phyloP scores from a whole-genome alignment of 805 yeast species.

The Lipomyces chichibuensis region DNA sequence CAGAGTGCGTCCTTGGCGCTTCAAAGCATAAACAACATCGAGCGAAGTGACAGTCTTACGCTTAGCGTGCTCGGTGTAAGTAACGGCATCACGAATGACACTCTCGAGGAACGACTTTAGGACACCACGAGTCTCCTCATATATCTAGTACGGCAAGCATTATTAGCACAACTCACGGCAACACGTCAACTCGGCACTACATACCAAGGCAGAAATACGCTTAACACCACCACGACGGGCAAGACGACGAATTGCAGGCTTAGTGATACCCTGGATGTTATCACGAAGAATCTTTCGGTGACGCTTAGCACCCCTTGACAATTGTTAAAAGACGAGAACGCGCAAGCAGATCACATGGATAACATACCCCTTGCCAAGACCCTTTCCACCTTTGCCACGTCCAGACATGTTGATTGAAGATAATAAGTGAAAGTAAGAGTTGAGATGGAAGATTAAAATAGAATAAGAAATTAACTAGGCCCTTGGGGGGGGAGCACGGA shows the following conservation, averaged over 20 bases:
- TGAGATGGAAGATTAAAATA: not conserved
- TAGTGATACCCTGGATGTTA: constrained; percentile 99
- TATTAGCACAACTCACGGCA: not conserved
- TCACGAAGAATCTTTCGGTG: constrained; percentile 99
- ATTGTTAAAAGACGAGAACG: constrained; percentile 8
- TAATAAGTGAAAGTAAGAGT: not conserved
- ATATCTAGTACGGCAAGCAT: constrained; percentile 53
- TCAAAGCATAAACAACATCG: constrained; percentile 98
- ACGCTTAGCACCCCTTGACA: constrained; percentile 91
- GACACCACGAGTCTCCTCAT: constrained; percentile 98
- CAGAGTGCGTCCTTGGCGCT: constrained; percentile 99
- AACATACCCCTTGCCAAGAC: constrained; percentile 82
- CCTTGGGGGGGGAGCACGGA: constrained; percentile 6
- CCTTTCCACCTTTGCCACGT: constrained; percentile 99
- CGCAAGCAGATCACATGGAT: not conserved
- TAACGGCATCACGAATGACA: constrained; percentile 98
- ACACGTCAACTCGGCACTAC: constrained; percentile 1
- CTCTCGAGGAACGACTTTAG: constrained; percentile 93
- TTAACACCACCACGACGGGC: constrained; percentile 99
- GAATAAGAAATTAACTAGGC: not conserved
- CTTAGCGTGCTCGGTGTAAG: constrained; percentile 99
- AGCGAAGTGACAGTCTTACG: constrained; percentile 99
- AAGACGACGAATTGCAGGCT: constrained; percentile 99
- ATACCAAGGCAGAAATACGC: constrained; percentile 91
- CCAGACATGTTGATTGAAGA: constrained; percentile 74